phyloP scores from a whole-genome alignment of 1,139 yeast species.

The Casaregolazyma suthepensis region DNA sequence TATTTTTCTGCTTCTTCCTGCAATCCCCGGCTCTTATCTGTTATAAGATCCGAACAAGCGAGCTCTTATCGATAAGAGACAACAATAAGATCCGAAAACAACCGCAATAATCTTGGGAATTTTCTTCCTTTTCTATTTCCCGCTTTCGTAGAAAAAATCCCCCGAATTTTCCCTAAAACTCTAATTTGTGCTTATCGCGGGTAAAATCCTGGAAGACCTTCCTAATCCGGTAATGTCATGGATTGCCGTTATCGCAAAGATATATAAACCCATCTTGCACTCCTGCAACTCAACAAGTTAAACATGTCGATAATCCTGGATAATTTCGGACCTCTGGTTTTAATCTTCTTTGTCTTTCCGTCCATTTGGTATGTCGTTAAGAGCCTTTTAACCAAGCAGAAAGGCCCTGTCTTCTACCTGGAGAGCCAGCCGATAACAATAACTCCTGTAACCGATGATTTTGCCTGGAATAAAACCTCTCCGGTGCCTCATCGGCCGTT shows the following conservation, averaged over 20 bases:
- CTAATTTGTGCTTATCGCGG: not conserved
- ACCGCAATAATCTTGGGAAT: no score
- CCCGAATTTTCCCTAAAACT: not conserved
- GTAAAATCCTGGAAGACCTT: not conserved
- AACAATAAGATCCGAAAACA: not conserved
- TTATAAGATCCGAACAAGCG: not conserved
- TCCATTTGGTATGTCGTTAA: not conserved
- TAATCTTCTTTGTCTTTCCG: not conserved
- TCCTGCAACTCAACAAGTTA: not conserved
- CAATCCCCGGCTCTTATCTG: not conserved
- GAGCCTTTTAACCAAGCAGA: not conserved
- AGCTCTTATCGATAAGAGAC: not conserved
- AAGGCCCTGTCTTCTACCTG: not conserved
- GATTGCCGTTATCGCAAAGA: not conserved
- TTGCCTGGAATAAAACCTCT: conserved; percentile 41
- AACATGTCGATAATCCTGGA: not conserved
- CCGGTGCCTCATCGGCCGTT: conserved; percentile 58
- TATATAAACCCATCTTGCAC: not conserved
- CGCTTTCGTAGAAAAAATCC: no score
- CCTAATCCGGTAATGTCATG: not conserved
- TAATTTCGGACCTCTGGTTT: not conserved
- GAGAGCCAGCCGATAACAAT: conserved; percentile 8
- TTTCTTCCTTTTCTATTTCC: no score
- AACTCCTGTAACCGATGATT: conserved; percentile 20
- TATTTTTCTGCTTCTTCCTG: not conserved